Conservation (phyloP, 345 rosid species). For the Odontarrhena argentea region DNA sequence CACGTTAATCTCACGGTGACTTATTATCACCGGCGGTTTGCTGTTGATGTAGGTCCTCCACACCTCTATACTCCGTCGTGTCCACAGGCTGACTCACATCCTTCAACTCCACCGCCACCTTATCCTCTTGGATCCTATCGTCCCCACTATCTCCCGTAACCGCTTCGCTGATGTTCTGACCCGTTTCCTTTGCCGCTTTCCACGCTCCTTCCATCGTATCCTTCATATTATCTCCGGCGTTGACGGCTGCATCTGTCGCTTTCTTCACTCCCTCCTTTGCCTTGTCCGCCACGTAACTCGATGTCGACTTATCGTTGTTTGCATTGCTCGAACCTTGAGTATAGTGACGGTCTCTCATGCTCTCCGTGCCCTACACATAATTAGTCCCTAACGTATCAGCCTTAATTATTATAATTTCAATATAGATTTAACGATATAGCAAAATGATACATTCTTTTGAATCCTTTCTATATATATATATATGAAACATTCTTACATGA, state of each 20-base stretch:
- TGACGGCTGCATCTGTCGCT: slow-evolving; percentile 41
- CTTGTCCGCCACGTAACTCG: slow-evolving; percentile 43
- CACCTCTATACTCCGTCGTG: slow-evolving; percentile 51
- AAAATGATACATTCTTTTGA: not conserved
- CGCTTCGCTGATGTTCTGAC: slow-evolving; percentile 41
- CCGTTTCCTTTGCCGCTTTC: slow-evolving; percentile 47
- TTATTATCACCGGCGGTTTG: slow-evolving; percentile 38
- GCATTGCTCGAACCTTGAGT: slow-evolving; percentile 11
- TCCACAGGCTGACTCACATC: slow-evolving; percentile 50
- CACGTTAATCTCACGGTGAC: slow-evolving; percentile 22
- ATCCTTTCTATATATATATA: too few relatives aligned
- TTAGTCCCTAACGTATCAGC: not conserved
- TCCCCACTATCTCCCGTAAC: slow-evolving; percentile 21
- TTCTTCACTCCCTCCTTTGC: slow-evolving; percentile 51
- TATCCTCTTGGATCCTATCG: slow-evolving; percentile 42
- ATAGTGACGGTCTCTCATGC: slow-evolving; percentile 24
- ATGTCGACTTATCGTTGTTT: slow-evolving; percentile 31
- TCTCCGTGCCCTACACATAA: slow-evolving; percentile 6
- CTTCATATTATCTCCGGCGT: slow-evolving; percentile 47
- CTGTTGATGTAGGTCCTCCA: slow-evolving; percentile 47
- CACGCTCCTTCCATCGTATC: slow-evolving; percentile 51
- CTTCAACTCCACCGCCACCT: slow-evolving; percentile 42
- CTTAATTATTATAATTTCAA: not conserved
- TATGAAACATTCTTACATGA: too few relatives aligned
- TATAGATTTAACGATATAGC: not conserved